Evolutionary conservation across 2,329 filamentous ascomycete genomes (phyloP).

Genomic region (Rutstroemia sp.): DNA sequence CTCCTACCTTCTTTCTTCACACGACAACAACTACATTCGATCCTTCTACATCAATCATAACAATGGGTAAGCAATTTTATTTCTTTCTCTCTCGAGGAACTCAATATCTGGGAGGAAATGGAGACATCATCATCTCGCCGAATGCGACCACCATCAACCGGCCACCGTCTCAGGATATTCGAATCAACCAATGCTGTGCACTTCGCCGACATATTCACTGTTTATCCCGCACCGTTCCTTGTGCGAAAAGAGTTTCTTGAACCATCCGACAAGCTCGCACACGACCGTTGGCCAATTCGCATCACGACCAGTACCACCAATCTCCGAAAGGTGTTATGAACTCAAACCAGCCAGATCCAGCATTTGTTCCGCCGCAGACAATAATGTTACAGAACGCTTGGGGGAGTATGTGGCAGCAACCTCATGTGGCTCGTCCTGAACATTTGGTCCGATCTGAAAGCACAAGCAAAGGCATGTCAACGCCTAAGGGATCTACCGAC

Average conservation of each 20-base stretch:
- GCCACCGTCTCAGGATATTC: neutral
- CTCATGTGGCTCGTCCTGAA: neutral
- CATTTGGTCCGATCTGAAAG: conserved; percentile 3
- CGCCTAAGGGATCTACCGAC: conserved; percentile 9
- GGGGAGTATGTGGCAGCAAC: neutral
- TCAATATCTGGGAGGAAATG: conserved; percentile 7
- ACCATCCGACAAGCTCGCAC: too few relatives aligned
- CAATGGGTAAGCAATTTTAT: conserved; percentile 30
- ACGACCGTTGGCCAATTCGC: too few relatives aligned
- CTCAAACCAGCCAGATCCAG: neutral
- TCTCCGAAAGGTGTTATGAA: too few relatives aligned
- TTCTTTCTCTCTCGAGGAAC: conserved; percentile 20
- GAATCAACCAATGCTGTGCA: neutral
- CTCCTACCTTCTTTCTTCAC: conserved; percentile 5
- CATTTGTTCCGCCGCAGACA: neutral
- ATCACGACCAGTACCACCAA: too few relatives aligned
- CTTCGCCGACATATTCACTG: neutral
- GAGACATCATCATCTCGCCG: neutral
- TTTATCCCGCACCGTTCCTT: too few relatives aligned
- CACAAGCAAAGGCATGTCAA: neutral
- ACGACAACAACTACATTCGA: conserved; percentile 17
- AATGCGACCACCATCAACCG: neutral
- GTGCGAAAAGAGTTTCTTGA: too few relatives aligned
- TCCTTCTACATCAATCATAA: conserved; percentile 26
- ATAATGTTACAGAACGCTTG: neutral